Base-by-base conservation (phyloP, 148 eudicot genomes). In the Vaccinium corymbosum region DNA sequence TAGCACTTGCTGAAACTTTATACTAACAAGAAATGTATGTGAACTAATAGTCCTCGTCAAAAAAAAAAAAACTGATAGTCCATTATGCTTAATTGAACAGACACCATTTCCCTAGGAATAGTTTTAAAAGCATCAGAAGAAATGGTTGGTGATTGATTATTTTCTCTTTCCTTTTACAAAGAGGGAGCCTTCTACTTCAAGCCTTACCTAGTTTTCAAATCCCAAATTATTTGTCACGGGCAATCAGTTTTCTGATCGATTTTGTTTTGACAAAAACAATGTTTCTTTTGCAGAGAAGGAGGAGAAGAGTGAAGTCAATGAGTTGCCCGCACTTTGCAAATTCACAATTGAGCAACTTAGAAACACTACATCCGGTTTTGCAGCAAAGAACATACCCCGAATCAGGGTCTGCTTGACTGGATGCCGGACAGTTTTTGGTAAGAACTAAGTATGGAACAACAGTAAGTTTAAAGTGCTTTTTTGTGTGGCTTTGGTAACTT, bases 371-470 rank as follows among this genome's bases (percentile, higher is more conserved):
- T 48, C 50, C 50, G 50, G 50, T 4, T 48, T 48, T 48, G 50
- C 32, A 29, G 50, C 50, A 7, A 7, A 48, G 7, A 48, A 48
- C 50, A 48, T 48, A 48, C 7, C 7, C 50, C 7, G 50, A 48
- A 48, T 48, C 6, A 7, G 50, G 6, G 7, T 4, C 7, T 48
- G 6, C 7, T 48, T 48, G 7, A 48, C 6, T 48, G 50, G 50
- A 48, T 4, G 50, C 50, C 50, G 6, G 92, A 2, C 98, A 94
- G 83, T 94, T 96, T 87, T 78, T 96, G 94, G 98, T 96, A 90
- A 76, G 90, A 42, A 53, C 32, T 29, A 29, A 29, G 32, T 29
- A 29, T 75, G 19, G 71, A 29, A 53, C 29, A 42, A 72, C 51
- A 53, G 46, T 72, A 35, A 38, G 79, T 27, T 25, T 53, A 35